Base-by-base conservation (phyloP, 768 basidiomycete species). In the Hortiboletus flavorubellus region DNA sequence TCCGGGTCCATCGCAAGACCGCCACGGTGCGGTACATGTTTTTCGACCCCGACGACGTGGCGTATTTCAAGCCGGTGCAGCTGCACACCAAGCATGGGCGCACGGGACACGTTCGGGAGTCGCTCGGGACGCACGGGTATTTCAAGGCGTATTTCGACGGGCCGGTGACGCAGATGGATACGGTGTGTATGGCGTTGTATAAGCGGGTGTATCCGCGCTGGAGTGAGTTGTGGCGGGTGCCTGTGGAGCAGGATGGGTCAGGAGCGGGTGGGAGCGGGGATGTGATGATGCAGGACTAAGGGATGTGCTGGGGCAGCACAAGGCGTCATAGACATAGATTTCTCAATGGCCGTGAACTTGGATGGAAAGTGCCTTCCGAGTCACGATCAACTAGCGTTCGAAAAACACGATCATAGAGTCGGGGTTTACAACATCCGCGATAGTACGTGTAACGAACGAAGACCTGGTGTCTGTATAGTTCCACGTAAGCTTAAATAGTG, bases 11-110 rank as follows among this genome's bases (percentile, higher is more conserved):
- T 79, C 93, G 93, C 69, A 94, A 93, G 77, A 93, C 92, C 6
- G 96, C 95, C 3, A 98, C 96, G 7, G 86, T 99, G 63, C 87
- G 96, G 52, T 98, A 98, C 77, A 91, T 99, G 92, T 98, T 98
- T 77, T 98, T 99, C 81, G 88, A 95, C 71, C 64, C 86, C 84
- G 92, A 93, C 44, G 96, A 98, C 68, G 82, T 98, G 46, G 78
- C 82, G 40, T 98, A 95, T 72, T 98, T 90, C 79, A 89, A 92
- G 69, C 93, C 94, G 2, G 85, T 98, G 55, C 92, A 96, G 67
- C 76, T 98, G 53, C 81, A 93, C 69, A 98, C 94, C 4, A 99
- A 98, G 73, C 81, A 87, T 56, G 95, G 96, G 10, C 81, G 92
- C 21, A 80, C 79, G 26, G 97, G 96, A 2, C 94, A 99, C 71